Conservation (phyloP, 2,329 filamentous ascomycete genomes). For the Colletotrichum sansevieriae region DNA sequence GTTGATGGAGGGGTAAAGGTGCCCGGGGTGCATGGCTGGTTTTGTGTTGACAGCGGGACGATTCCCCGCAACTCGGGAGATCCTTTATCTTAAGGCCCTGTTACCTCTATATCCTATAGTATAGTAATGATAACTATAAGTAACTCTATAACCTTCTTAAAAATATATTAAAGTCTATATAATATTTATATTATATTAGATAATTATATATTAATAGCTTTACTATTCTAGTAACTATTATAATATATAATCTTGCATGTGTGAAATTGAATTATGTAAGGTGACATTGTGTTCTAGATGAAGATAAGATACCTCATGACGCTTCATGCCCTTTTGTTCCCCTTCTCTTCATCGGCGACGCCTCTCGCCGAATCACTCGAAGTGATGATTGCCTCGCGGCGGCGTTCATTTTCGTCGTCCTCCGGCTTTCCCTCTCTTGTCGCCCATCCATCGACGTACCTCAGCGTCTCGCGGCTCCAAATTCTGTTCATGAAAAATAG, state of each 20-base stretch:
- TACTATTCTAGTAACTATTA: no score
- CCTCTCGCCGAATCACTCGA: not conserved
- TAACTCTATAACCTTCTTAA: no score
- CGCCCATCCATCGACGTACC: slow-evolving; percentile 59
- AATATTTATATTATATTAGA: no score
- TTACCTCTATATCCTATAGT: no score
- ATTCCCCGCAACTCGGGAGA: slow-evolving; percentile 1
- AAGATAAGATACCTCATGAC: not conserved
- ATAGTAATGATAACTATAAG: no score
- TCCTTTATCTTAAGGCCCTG: no score
- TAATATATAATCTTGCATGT: not conserved
- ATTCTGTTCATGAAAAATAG: slow-evolving; percentile 70
- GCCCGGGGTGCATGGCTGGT: not conserved
- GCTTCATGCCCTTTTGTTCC: slow-evolving; percentile 20
- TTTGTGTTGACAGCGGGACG: not conserved
- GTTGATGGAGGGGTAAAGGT: slow-evolving; percentile 1
- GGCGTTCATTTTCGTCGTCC: slow-evolving; percentile 51
- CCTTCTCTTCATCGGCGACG: slow-evolving; percentile 48
- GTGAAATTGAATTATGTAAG: not conserved
- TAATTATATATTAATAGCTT: no score
- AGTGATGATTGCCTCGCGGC: slow-evolving; percentile 28
- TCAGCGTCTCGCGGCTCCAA: slow-evolving; percentile 70
- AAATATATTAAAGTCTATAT: no score
- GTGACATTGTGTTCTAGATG: not conserved
- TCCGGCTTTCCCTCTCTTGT: slow-evolving; percentile 67